Evolutionary conservation across 805 yeast genomes (phyloP).

Genomic region (Schizosaccharomyces osmophilus): DNA sequence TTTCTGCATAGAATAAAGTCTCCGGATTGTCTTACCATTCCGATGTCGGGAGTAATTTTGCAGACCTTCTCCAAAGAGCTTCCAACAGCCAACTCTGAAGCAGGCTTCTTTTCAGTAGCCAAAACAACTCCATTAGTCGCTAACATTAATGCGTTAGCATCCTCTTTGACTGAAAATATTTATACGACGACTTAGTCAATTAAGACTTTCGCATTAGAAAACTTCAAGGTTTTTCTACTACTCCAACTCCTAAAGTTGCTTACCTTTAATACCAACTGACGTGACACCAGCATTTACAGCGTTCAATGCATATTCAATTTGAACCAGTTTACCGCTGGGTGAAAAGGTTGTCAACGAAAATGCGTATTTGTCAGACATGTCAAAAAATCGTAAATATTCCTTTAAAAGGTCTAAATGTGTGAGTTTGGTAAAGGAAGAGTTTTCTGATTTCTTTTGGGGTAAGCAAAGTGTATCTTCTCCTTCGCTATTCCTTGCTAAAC

Average conservation of each 20-base stretch:
- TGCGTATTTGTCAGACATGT: constrained; percentile 93
- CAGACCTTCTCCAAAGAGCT: constrained; percentile 61
- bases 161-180: not conserved
- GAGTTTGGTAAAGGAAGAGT: too few relatives aligned
- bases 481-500: too few relatives aligned
- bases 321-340: constrained; percentile 94
- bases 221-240: not conserved
- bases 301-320: constrained; percentile 88
- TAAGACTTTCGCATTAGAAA: not conserved
- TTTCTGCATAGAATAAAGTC: too few relatives aligned
- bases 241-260: not conserved
- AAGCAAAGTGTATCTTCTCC: too few relatives aligned
- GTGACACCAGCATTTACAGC: constrained; percentile 97
- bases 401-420: too few relatives aligned
- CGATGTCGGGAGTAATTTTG: constrained; percentile 76
- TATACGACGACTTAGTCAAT: too few relatives aligned
- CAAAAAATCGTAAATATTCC: too few relatives aligned
- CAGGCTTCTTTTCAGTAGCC: constrained; percentile 84
- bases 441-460: too few relatives aligned
- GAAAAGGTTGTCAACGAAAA: constrained; percentile 93
- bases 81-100: constrained; percentile 49
- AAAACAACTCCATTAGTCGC: constrained; percentile 89
- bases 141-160: constrained; percentile 7
- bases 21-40: constrained; percentile 31
- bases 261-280: constrained; percentile 59